Percentiles rank a stretch among this genome's conserved stretches.
Evolutionary conservation across 2,329 filamentous ascomycete genomes (phyloP).

Genomic region (Fusarium dlaminii): DNA sequence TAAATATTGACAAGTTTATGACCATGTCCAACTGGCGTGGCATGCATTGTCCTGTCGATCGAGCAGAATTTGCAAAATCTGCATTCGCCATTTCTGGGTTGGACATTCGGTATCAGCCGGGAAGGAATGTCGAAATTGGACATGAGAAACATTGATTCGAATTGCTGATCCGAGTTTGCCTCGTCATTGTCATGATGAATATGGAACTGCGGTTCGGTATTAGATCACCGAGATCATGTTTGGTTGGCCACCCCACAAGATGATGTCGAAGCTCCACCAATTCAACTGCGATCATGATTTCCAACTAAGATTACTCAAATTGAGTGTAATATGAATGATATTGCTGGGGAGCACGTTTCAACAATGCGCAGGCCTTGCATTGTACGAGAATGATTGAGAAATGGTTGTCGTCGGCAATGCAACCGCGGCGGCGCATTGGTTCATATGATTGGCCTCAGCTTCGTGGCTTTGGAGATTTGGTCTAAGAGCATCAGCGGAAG

Average conservation of each 20-base stretch:
- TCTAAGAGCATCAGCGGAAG: slow-evolving; percentile 10
- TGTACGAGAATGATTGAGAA: slow-evolving; percentile 25
- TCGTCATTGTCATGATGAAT: slow-evolving; percentile 24
- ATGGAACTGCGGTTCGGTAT: slow-evolving; percentile 17
- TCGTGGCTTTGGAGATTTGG: slow-evolving; percentile 9
- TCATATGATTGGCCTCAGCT: slow-evolving; percentile 16
- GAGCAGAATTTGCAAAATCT: not conserved
- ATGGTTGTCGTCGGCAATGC: slow-evolving; percentile 22
- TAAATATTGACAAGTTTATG: not conserved
- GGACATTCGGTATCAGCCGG: not conserved
- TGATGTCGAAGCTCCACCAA: slow-evolving; percentile 31
- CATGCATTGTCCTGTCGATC: not conserved
- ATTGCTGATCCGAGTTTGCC: slow-evolving; percentile 25
- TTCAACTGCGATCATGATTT: slow-evolving; percentile 30
- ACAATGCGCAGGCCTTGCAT: slow-evolving; percentile 6
- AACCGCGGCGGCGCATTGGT: slow-evolving; percentile 20
- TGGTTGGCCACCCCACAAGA: slow-evolving; percentile 16
- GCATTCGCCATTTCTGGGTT: not conserved
- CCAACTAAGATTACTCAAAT: not conserved
- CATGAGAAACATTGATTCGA: not conserved
- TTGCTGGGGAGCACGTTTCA: slow-evolving; percentile 7
- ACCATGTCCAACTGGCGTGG: not conserved
- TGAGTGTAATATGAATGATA: slow-evolving; percentile 7
- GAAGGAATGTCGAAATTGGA: not conserved
- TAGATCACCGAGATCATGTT: slow-evolving; percentile 32